phyloP scores from a whole-genome alignment of 176 grass and related monocot species.

The Alloteropsis semialata region DNA sequence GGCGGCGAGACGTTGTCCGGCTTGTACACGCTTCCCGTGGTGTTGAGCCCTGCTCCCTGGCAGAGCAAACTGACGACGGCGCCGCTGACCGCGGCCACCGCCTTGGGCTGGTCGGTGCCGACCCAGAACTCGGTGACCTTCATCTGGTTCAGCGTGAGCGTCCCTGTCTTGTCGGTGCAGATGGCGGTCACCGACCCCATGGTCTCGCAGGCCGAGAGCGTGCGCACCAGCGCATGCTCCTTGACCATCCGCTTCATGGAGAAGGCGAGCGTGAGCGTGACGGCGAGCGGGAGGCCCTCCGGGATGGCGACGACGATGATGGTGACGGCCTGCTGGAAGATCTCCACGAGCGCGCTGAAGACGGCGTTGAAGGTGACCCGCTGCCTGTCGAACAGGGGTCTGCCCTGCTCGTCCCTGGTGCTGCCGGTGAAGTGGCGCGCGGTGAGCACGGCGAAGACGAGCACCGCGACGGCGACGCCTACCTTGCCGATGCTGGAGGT shows the following conservation, averaged over 20 bases:
- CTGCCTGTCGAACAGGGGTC: conserved; percentile 35
- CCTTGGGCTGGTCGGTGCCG: conserved; percentile 1
- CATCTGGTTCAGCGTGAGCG: conserved; percentile 86
- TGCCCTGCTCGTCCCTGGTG: conserved; percentile 61
- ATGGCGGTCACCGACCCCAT: conserved; percentile 86
- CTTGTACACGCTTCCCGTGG: conserved; percentile 67
- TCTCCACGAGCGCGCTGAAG: conserved; percentile 51
- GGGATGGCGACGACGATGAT: conserved; percentile 96
- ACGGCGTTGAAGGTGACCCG: conserved; percentile 35
- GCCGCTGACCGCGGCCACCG: neutral
- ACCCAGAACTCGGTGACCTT: conserved; percentile 75
- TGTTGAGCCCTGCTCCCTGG: conserved; percentile 68
- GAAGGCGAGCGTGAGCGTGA: conserved; percentile 84
- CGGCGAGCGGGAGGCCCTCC: conserved; percentile 77
- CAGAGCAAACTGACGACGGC: conserved; percentile 29
- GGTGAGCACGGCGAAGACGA: conserved; percentile 68
- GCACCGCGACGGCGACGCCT: conserved; percentile 51
- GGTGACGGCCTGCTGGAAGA: conserved; percentile 81
- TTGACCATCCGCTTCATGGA: conserved; percentile 97
- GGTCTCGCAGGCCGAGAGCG: conserved; percentile 87
- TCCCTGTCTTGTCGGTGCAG: conserved; percentile 92
- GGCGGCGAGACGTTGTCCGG: conserved; percentile 35
- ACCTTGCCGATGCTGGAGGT: conserved; percentile 80
- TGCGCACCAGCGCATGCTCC: conserved; percentile 80
- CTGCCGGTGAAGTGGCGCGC: conserved; percentile 66